Percentiles rank a stretch among this genome's conserved stretches.
Evolutionary conservation across 805 yeast species (phyloP).

Genomic region (Schwanniomyces pseudopolymorphus): DNA sequence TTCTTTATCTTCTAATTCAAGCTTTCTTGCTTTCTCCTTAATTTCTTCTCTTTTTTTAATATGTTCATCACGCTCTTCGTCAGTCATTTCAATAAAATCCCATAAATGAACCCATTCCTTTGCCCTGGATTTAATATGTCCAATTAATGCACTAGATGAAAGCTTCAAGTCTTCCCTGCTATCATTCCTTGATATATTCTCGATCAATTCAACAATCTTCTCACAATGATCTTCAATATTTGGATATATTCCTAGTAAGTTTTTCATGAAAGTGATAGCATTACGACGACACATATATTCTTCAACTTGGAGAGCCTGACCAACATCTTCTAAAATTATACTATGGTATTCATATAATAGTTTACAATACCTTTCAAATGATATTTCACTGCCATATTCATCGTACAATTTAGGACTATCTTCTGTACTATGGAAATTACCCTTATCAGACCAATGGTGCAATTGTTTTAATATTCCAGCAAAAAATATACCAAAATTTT

Average conservation of each 20-base stretch:
- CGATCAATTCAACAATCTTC: slow-evolving; percentile 45
- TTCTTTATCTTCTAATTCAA: slow-evolving; percentile 15
- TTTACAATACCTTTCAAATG: slow-evolving; percentile 32
- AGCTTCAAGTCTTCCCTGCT: slow-evolving; percentile 76
- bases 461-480: slow-evolving; percentile 51
- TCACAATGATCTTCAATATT: slow-evolving; percentile 66
- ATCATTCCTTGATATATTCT: slow-evolving; percentile 51
- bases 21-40: slow-evolving; percentile 13
- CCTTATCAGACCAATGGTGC: slow-evolving; percentile 42
- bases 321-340: slow-evolving; percentile 43
- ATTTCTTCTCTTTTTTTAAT: slow-evolving; percentile 21
- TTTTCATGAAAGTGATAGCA: slow-evolving; percentile 73
- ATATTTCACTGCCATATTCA: slow-evolving; percentile 12
- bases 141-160: slow-evolving; percentile 70
- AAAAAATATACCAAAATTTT: slow-evolving; percentile 75
- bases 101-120: slow-evolving; percentile 50
- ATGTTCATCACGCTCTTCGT: slow-evolving; percentile 37
- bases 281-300: slow-evolving; percentile 82
- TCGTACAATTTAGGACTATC: slow-evolving; percentile 17
- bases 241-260: slow-evolving; percentile 64
- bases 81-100: slow-evolving; percentile 56
- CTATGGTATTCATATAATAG: slow-evolving; percentile 57
- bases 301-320: slow-evolving; percentile 41
- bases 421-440: slow-evolving; percentile 20
- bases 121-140: slow-evolving; percentile 58